phyloP scores from a whole-genome alignment of 768 basidiomycete genomes.

The Tricholoma saponaceum region DNA sequence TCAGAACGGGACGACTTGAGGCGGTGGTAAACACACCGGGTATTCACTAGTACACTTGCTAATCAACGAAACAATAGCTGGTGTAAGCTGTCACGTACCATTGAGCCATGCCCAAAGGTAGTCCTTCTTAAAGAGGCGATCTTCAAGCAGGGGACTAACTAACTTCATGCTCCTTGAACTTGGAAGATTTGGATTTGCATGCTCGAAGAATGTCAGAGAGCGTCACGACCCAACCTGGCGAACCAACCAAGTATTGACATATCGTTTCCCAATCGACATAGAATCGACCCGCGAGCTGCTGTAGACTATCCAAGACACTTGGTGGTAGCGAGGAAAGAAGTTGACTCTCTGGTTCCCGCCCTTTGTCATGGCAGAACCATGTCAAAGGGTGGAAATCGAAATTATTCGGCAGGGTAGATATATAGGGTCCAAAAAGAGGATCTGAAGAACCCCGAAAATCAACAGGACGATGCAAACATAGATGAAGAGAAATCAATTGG shows the following conservation, averaged over 20 bases:
- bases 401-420: constrained; percentile 67
- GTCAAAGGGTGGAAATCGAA: constrained; percentile 83
- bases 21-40: constrained; percentile 79
- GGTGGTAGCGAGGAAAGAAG: constrained; percentile 48
- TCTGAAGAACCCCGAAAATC: constrained; percentile 42
- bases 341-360: constrained; percentile 12
- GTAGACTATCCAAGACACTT: constrained; percentile 36
- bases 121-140: constrained; percentile 28
- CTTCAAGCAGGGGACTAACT: constrained; percentile 3
- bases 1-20: constrained; percentile 44
- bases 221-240: background rate
- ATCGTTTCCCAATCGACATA: constrained; percentile 55
- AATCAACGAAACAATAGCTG: constrained; percentile 1
- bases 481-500: constrained; percentile 79
- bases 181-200: constrained; percentile 9
- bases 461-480: constrained; percentile 60
- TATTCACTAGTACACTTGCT: constrained; percentile 63
- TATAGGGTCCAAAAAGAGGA: constrained; percentile 67
- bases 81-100: constrained; percentile 41
- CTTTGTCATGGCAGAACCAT: constrained; percentile 47
- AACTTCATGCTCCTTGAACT: background rate
- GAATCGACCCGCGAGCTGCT: constrained; percentile 45
- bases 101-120: constrained; percentile 93
- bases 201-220: constrained; percentile 16
- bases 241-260: constrained; percentile 49